Conservation (phyloP, 441 rosid genomes). For the Populus tomentosa region DNA sequence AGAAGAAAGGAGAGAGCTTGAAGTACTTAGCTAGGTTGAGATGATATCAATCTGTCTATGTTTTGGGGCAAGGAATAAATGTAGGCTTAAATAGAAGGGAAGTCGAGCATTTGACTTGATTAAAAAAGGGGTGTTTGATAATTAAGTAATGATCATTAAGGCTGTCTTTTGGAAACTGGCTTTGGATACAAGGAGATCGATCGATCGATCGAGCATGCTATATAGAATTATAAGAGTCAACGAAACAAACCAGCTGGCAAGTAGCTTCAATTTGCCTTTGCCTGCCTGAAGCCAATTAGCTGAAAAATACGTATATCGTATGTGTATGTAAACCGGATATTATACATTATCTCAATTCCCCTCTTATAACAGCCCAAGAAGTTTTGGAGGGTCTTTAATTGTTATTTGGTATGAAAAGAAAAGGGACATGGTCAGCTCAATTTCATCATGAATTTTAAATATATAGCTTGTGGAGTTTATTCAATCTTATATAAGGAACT, state of each 20-base stretch:
- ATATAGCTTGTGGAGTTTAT: too few relatives aligned
- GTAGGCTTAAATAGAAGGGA: background rate
- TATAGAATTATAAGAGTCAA: background rate
- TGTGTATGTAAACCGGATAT: background rate
- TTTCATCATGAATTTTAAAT: too few relatives aligned
- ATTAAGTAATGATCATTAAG: background rate
- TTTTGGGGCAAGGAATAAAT: background rate
- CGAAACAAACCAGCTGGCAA: background rate
- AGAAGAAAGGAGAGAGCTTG: background rate
- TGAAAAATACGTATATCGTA: background rate
- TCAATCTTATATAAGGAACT: too few relatives aligned
- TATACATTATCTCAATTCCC: background rate
- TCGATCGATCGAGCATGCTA: too few relatives aligned
- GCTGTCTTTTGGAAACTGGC: slow-evolving; percentile 7
- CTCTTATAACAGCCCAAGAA: background rate
- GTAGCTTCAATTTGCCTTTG: background rate
- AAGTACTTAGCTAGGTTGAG: background rate
- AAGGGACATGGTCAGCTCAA: too few relatives aligned
- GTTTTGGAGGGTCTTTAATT: too few relatives aligned
- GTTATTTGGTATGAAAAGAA: too few relatives aligned
- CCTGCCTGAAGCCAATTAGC: background rate
- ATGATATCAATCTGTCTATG: background rate
- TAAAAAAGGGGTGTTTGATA: background rate
- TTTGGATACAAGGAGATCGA: background rate
- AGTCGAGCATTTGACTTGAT: background rate